phyloP scores from a whole-genome alignment of 2,329 filamentous ascomycete species.

The Thielaviopsis ethacetica region DNA sequence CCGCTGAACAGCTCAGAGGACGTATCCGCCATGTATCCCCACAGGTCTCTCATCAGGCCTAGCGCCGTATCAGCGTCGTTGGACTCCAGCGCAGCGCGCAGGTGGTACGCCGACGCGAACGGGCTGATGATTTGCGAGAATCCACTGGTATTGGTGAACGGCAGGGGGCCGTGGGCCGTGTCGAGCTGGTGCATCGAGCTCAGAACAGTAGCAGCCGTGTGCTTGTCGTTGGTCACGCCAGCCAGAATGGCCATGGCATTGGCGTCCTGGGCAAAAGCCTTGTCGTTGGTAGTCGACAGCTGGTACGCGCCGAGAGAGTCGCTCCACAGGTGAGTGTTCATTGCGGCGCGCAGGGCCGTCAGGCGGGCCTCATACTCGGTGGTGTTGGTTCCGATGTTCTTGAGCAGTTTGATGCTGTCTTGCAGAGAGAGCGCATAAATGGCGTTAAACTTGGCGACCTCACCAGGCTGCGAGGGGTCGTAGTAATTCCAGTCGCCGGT shows the following conservation, averaged over 20 bases:
- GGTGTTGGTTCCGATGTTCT: constrained; percentile 14
- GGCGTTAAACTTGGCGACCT: constrained; percentile 19
- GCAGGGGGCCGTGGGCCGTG: constrained; percentile 13
- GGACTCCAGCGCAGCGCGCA: background rate
- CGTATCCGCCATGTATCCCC: background rate
- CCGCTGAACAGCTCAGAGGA: background rate
- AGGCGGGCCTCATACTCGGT: constrained; percentile 16
- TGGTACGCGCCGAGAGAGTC: constrained; percentile 15
- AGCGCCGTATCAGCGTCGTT: background rate
- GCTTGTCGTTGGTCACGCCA: constrained; percentile 13
- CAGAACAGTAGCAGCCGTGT: constrained; percentile 13
- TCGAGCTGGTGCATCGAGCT: constrained; percentile 12
- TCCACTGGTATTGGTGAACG: constrained; percentile 13
- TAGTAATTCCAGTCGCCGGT: constrained; percentile 22
- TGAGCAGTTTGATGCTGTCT: constrained; percentile 15
- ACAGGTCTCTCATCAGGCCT: background rate
- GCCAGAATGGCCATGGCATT: constrained; percentile 20
- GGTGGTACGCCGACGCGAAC: background rate
- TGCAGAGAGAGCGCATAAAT: constrained; percentile 20
- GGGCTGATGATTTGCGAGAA: background rate
- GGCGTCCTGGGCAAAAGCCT: constrained; percentile 18
- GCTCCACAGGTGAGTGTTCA: constrained; percentile 17
- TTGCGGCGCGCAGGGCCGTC: constrained; percentile 15
- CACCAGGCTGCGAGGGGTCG: constrained; percentile 18
- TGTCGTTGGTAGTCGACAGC: constrained; percentile 14